A percentile compares a stretch with the other conserved stretches of the same genome.
Evolutionary conservation across 148 eudicot genomes (phyloP).

Genomic region (Vaccinium corymbosum): DNA sequence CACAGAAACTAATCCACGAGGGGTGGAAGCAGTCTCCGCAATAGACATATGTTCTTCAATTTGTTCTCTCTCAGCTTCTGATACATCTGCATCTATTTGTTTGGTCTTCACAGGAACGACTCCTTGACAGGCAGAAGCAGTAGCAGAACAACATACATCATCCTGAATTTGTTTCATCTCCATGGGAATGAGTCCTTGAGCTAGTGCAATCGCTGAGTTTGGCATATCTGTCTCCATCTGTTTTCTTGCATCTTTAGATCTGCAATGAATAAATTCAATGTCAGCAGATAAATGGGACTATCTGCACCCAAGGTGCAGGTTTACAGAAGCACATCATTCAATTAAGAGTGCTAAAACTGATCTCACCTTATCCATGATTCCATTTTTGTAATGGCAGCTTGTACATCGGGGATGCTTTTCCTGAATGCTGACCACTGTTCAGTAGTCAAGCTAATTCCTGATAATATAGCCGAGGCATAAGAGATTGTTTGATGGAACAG

Average conservation of each 20-base stretch:
- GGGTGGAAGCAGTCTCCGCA: neutral
- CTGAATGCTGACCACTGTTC: slow-evolving; percentile 55
- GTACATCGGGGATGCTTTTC: slow-evolving; percentile 48
- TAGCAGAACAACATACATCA: neutral
- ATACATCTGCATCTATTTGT: neutral
- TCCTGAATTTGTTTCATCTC: slow-evolving; percentile 17
- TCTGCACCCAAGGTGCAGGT: neutral
- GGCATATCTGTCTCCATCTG: slow-evolving; percentile 21
- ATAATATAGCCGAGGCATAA: neutral
- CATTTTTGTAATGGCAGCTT: slow-evolving; percentile 52
- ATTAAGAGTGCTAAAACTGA: neutral
- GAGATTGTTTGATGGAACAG: neutral
- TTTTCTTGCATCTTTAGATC: slow-evolving; percentile 36
- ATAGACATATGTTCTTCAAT: neutral
- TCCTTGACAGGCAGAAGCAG: slow-evolving; percentile 19
- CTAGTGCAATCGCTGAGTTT: slow-evolving; percentile 14
- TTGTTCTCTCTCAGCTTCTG: slow-evolving; percentile 15
- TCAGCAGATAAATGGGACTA: neutral
- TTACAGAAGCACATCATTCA: neutral
- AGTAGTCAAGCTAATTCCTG: slow-evolving; percentile 46
- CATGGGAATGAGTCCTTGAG: slow-evolving; percentile 11
- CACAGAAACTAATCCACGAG: neutral
- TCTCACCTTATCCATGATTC: slow-evolving; percentile 51
- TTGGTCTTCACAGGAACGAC: neutral
- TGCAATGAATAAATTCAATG: slow-evolving; percentile 20